Base-by-base conservation (phyloP, 2,329 filamentous ascomycete species). In the Paraphaeosphaeria minitans region DNA sequence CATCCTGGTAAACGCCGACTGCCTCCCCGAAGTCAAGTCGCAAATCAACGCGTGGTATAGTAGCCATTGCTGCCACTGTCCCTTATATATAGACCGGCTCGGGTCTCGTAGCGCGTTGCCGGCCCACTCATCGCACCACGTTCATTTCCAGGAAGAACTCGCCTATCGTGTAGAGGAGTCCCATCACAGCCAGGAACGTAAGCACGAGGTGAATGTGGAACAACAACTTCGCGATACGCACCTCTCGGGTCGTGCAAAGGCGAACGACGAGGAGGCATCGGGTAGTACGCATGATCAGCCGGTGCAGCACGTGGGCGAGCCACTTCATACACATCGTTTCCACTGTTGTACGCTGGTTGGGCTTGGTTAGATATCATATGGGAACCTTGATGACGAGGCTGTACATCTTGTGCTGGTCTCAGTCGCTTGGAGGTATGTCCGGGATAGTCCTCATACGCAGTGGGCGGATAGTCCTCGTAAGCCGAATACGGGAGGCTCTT, bases 301-400 rank as follows among this genome's bases (percentile, higher is more conserved):
- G 58, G 51, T 51, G 48, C 58, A 54, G 58, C 45, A 49, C 58
- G 52, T 21, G 50, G 42, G 49, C 46, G 65, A 47, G 31, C 24
- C 43, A 59, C 41, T 35, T 31, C 35, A 51, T 56, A 58, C 19
- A 59, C 29, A 22, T 53, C 57, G 56, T 59, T 57, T 27, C 48
- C 48, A 33, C 53, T 52, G 29, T 54, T 46, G 37, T 53, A 42
- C 21, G 29, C 37, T 42, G 61, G 56, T 46, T 59, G 62, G 35
- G 59, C 58, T 41, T 65, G 65, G 55, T 69, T 73, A 64, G 60
- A 63, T 43, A 65, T 72, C 63, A 73, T 54, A 62, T 72, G 63
- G 66, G 67, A 46, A n/a, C 62, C 41, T 24, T 66, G 60, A 45
- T 37, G 22, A 41, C 22, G 55, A 46, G 50, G 19, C 19, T 33